These are phyloP conservation scores for Pichia sp. DNA, from an alignment of 1,139 yeast genomes.

Conservation along the genomic window DNA sequence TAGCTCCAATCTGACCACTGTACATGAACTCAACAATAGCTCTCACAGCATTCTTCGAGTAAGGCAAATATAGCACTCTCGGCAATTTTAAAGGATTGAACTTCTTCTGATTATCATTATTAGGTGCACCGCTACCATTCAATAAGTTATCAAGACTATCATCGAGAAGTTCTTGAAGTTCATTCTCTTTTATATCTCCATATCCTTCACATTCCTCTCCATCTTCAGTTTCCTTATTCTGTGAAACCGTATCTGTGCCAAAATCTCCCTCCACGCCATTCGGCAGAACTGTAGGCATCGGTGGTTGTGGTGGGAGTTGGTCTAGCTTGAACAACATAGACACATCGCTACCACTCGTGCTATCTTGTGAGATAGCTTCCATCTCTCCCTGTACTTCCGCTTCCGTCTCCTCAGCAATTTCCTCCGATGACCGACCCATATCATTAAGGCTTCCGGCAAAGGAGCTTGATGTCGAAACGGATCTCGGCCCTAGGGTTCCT, in stretches of 20 bases:
- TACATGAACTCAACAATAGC: slow-evolving; percentile 68
- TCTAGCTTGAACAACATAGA: slow-evolving; percentile 4
- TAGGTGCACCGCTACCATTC: slow-evolving; percentile 1
- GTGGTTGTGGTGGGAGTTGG: slow-evolving; percentile 30
- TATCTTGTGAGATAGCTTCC: no score
- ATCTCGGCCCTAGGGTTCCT: no score
- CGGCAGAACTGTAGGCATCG: slow-evolving; percentile 35
- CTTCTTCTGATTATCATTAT: slow-evolving; percentile 1
- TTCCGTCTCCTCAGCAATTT: no score
- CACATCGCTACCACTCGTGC: no score
- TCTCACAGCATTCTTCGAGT: slow-evolving; percentile 49
- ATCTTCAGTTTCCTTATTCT: background rate
- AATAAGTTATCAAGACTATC: slow-evolving; percentile 2
- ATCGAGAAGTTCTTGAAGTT: background rate
- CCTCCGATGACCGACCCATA: no score
- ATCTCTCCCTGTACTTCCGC: no score
- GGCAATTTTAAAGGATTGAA: slow-evolving; percentile 35
- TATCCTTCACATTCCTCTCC: background rate
- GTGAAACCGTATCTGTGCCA: background rate
- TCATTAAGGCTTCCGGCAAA: no score
- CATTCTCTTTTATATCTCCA: background rate
- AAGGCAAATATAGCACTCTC: slow-evolving; percentile 60
- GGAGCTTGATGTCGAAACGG: no score
- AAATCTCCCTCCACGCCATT: slow-evolving; percentile 5
- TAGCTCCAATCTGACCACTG: slow-evolving; percentile 72